Conservation (phyloP, 2,329 filamentous ascomycete species). For the Boeremia lycopersici region DNA sequence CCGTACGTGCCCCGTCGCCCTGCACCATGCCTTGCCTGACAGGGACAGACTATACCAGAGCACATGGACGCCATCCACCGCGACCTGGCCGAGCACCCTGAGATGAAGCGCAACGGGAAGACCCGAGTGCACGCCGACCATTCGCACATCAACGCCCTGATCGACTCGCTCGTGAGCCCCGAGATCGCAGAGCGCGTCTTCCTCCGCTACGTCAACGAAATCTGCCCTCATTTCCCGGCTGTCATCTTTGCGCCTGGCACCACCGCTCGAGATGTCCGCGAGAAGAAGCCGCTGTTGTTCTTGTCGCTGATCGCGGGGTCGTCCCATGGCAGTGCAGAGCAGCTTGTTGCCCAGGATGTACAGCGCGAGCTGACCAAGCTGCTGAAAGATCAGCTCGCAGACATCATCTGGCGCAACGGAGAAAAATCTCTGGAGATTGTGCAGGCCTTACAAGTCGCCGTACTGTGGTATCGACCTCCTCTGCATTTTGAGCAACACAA, state of each 20-base stretch:
- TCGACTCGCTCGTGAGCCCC: slow-evolving; percentile 57
- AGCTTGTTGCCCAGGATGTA: slow-evolving; percentile 55
- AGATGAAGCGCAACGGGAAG: slow-evolving; percentile 40
- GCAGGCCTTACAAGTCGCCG: slow-evolving; percentile 75
- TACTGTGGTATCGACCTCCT: slow-evolving; percentile 86
- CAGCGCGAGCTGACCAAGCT: slow-evolving; percentile 71
- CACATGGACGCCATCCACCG: slow-evolving; percentile 48
- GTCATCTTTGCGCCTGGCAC: slow-evolving; percentile 63
- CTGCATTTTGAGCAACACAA: slow-evolving; percentile 85
- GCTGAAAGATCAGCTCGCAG: slow-evolving; percentile 73
- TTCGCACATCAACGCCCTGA: slow-evolving; percentile 44
- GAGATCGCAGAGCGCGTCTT: slow-evolving; percentile 63
- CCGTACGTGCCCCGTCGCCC: slow-evolving; percentile 25
- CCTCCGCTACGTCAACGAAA: slow-evolving; percentile 59
- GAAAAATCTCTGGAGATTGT: slow-evolving; percentile 84
- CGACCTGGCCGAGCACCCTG: slow-evolving; percentile 43
- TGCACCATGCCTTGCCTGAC: slow-evolving; percentile 5
- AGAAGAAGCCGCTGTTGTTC: slow-evolving; percentile 65
- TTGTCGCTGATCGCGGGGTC: slow-evolving; percentile 62
- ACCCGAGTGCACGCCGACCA: slow-evolving; percentile 42
- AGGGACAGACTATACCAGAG: slow-evolving; percentile 41
- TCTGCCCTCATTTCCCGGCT: slow-evolving; percentile 62
- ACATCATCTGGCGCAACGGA: slow-evolving; percentile 74
- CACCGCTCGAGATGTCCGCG: slow-evolving; percentile 60
- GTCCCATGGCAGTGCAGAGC: slow-evolving; percentile 53